These are phyloP conservation scores for Fusarium sp. DNA, from an alignment of 2,329 filamentous ascomycete species.

Conservation along the genomic window DNA sequence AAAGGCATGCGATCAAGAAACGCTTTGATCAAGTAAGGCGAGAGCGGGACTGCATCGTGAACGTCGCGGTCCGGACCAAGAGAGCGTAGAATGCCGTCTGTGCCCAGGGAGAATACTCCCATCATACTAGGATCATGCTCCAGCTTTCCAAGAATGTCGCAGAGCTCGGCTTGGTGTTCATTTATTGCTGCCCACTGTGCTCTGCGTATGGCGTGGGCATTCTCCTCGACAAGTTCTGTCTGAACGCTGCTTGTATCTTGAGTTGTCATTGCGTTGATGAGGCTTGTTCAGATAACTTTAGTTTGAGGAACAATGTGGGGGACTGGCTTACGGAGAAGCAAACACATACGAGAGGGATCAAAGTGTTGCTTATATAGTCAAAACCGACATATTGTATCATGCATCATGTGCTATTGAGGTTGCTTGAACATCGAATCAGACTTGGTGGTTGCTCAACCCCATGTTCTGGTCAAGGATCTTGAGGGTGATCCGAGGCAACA, in stretches of 20 bases:
- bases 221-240: background rate
- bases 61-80: conserved; percentile 9
- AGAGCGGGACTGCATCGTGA: background rate
- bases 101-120: background rate
- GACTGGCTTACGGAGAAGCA: too few species aligned
- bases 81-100: conserved; percentile 8
- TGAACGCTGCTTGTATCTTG: background rate
- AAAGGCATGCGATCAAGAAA: conserved; percentile 9
- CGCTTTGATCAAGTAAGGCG: conserved; percentile 7
- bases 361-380: too few species aligned
- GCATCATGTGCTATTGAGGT: too few species aligned
- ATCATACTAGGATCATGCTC: conserved; percentile 1
- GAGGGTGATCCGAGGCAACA: too few species aligned
- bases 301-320: too few species aligned
- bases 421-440: too few species aligned
- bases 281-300: background rate
- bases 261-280: background rate
- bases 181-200: background rate
- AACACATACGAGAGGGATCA: too few species aligned
- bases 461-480: too few species aligned
- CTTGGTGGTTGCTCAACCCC: too few species aligned
- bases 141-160: background rate
- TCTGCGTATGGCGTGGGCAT: background rate
- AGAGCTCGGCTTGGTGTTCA: background rate
- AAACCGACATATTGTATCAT: too few species aligned